Percentiles rank a stretch among this genome's conserved stretches.
Conservation (phyloP, 225 moss, liverwort and hornwort genomes). For the Bryoerythrophyllum caledonicum region DNA sequence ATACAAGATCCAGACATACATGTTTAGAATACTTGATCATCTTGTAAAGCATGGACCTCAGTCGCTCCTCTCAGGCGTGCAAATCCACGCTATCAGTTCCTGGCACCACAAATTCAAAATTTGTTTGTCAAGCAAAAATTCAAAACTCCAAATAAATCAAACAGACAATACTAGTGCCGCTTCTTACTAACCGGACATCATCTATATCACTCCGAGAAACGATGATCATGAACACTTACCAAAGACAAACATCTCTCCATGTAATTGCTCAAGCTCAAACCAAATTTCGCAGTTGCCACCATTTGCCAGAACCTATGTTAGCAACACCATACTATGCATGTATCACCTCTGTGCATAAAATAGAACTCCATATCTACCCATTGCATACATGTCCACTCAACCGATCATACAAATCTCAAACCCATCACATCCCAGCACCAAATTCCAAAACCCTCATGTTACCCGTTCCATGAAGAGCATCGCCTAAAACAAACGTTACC, state of each 20-base stretch:
- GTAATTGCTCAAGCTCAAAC: conserved; percentile 74
- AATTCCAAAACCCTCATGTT: too few relatives aligned
- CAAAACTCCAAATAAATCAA: neutral
- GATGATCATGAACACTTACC: conserved; percentile 51
- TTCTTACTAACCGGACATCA: neutral
- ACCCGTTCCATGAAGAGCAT: too few relatives aligned
- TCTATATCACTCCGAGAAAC: neutral
- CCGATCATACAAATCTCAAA: neutral
- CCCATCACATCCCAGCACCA: neutral
- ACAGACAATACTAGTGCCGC: neutral
- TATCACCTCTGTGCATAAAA: conserved; percentile 3
- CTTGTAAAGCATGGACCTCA: conserved; percentile 91
- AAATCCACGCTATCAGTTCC: conserved; percentile 29
- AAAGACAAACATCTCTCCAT: conserved; percentile 95
- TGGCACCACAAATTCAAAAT: conserved; percentile 1
- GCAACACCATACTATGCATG: neutral
- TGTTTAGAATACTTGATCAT: conserved; percentile 89
- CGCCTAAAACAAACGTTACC: too few relatives aligned
- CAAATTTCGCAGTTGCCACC: conserved; percentile 69
- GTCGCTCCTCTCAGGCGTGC: conserved; percentile 90
- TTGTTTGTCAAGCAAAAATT: neutral
- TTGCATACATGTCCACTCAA: neutral
- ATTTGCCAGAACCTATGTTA: neutral
- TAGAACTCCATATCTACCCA: neutral
- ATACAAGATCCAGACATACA: conserved; percentile 32